Base-by-base conservation (phyloP, 495 filamentous ascomycete genomes). In the Podospora comata region DNA sequence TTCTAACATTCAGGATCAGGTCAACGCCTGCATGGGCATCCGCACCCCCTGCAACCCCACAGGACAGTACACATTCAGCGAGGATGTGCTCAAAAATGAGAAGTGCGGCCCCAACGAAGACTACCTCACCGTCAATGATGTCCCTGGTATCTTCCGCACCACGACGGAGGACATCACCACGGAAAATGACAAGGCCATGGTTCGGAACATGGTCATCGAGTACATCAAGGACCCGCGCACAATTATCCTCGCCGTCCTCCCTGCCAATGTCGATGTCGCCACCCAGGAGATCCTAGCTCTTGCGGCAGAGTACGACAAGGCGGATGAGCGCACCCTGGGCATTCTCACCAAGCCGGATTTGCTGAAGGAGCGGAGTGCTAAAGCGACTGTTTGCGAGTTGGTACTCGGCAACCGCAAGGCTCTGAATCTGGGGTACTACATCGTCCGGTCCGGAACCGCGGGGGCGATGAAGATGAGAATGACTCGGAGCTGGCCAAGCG, bases 311-410 rank as follows among this genome's bases (percentile, higher is more conserved):
- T 68, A 72, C 28, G 87, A 90, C 73, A 74, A 74, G 0, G 66
- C 76, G 5, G 84, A 85, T 3, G 64, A 81, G 26, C 79, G 87
- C 19, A 90, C 88, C 0, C 70, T 90, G 3, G 84, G 85, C 5
- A 81, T 90, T 13, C 69, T 90, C 2, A 90, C 87, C 0, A 90
- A 89, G 71, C 87, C 86, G 0, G 87, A 91, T 62, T 73, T 89
- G 20, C 71, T 75, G 0, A 79, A 83, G 30, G 85, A 89, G 55
- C 75, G 75, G 59, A 80, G 79, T 0, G 80, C 85, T 58, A 66
- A 76, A 5, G 70, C 70, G 1, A 71, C 85, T 3, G 73, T 85
- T 3, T 70, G 74, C 54, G 77, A 85, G 2, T 76, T 89, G 0
- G 68, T 89, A 2, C 55, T 75, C 2, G 83, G 83, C 4, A 82